phyloP scores from a whole-genome alignment of 768 basidiomycete genomes.

The Boletus reticuloceps region DNA sequence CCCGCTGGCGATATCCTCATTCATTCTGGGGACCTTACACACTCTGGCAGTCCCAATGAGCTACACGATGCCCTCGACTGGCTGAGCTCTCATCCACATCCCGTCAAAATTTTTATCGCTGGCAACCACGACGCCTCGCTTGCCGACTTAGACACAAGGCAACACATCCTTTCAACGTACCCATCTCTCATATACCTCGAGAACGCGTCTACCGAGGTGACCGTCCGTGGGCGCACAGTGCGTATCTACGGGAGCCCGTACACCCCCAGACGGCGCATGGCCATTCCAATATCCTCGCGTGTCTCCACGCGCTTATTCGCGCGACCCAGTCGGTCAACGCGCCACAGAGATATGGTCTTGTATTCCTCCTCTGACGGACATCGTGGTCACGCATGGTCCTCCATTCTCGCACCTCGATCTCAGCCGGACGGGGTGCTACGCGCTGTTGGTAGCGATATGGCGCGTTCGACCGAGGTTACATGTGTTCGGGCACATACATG shows the following conservation, averaged over 20 bases:
- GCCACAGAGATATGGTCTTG: slow-evolving; percentile 3
- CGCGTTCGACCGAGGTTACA: slow-evolving; percentile 6
- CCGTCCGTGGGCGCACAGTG: slow-evolving; percentile 1
- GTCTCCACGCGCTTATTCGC: not conserved
- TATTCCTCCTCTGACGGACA: not conserved
- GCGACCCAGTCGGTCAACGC: not conserved
- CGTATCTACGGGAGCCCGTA: slow-evolving; percentile 9
- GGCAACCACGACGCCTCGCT: slow-evolving; percentile 10
- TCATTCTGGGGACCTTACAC: slow-evolving; percentile 5
- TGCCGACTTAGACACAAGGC: not conserved
- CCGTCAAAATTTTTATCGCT: slow-evolving; percentile 7
- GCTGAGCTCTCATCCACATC: slow-evolving; percentile 7
- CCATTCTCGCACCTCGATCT: slow-evolving; percentile 4
- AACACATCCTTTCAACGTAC: not conserved
- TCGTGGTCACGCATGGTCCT: slow-evolving; percentile 2
- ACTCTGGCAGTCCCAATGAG: slow-evolving; percentile 1
- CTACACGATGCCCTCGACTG: slow-evolving; percentile 7
- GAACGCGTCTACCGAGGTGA: slow-evolving; percentile 1
- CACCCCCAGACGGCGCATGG: slow-evolving; percentile 6
- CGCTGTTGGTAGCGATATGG: slow-evolving; percentile 3
- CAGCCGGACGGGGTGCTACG: not conserved
- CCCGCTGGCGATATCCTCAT: slow-evolving; percentile 5
- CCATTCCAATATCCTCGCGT: slow-evolving; percentile 10
- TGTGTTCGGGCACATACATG: slow-evolving; percentile 12
- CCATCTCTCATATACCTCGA: slow-evolving; percentile 12